Conservation (phyloP, 2,329 filamentous ascomycete genomes). For the Bipolaris zeicola region DNA sequence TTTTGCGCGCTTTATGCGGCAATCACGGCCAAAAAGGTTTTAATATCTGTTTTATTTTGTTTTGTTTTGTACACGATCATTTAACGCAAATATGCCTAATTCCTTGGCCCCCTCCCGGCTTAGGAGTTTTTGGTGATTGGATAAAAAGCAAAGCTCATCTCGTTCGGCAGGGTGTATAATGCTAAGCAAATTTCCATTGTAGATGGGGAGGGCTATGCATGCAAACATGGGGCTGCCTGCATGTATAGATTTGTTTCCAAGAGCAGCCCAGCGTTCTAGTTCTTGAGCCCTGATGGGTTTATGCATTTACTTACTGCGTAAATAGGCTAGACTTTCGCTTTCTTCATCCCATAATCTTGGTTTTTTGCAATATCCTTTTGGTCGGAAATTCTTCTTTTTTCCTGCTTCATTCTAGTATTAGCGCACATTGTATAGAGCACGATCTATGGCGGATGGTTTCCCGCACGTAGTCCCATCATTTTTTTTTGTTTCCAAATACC, state of each 20-base stretch:
- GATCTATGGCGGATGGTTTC: not conserved
- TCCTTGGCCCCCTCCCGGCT: not conserved
- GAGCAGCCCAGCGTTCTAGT: not conserved
- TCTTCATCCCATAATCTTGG: not conserved
- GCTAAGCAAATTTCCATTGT: not conserved
- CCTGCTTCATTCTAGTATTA: not conserved
- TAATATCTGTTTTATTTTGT: not conserved
- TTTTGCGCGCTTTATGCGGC: constrained; percentile 6
- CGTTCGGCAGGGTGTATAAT: not conserved
- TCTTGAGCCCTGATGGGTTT: not conserved
- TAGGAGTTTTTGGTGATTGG: constrained; percentile 6
- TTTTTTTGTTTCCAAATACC: not conserved
- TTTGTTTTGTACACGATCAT: not conserved
- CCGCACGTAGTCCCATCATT: not conserved
- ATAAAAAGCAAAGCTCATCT: not conserved
- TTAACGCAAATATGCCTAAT: not conserved
- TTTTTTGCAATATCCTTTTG: not conserved
- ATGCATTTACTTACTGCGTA: not conserved
- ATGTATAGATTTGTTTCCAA: not conserved
- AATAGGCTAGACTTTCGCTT: not conserved
- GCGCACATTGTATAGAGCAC: constrained; percentile 3
- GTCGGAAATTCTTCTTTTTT: not conserved
- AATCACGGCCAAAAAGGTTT: constrained; percentile 2
- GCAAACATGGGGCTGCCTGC: not conserved
- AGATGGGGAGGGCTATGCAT: not conserved